phyloP scores from a whole-genome alignment of 441 rosid genomes.

The Populus tomentosa region DNA sequence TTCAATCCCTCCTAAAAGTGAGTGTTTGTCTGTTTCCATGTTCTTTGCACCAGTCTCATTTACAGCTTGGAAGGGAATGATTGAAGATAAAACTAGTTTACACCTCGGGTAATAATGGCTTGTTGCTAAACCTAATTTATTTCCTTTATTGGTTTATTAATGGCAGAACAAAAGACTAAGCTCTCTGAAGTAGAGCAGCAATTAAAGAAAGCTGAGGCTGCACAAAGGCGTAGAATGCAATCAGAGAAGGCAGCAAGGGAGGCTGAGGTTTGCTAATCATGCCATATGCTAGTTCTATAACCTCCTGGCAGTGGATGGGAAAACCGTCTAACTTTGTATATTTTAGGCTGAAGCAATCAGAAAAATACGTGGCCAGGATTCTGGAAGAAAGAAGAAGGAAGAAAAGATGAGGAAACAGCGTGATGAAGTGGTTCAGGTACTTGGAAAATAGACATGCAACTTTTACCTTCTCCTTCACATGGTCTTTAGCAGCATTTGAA shows the following conservation, averaged over 20 bases:
- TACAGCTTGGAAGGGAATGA: background rate
- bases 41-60: background rate
- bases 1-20: slow-evolving; percentile 78
- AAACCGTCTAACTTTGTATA: background rate
- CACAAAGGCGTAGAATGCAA: slow-evolving; percentile 84
- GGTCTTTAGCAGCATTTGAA: slow-evolving; percentile 13
- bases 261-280: slow-evolving; percentile 58
- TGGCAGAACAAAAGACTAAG: slow-evolving; percentile 68
- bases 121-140: background rate
- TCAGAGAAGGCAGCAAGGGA: slow-evolving; percentile 88
- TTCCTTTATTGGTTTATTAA: slow-evolving; percentile 5
- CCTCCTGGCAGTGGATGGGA: background rate
- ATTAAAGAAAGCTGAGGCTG: slow-evolving; percentile 84
- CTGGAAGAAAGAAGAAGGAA: slow-evolving; percentile 80
- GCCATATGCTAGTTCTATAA: background rate
- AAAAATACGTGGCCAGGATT: slow-evolving; percentile 95
- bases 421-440: slow-evolving; percentile 66
- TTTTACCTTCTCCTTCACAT: background rate
- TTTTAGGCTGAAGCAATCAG: slow-evolving; percentile 82
- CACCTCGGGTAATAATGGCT: background rate
- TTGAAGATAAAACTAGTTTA: background rate
- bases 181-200: slow-evolving; percentile 78
- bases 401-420: slow-evolving; percentile 57
- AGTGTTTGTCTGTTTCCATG: slow-evolving; percentile 17
- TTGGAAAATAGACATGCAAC: background rate